Evolutionary conservation across 768 basidiomycete species (phyloP), one percentile per base, ranked within the genome.

Genomic region (Trametes meyenii): DNA sequence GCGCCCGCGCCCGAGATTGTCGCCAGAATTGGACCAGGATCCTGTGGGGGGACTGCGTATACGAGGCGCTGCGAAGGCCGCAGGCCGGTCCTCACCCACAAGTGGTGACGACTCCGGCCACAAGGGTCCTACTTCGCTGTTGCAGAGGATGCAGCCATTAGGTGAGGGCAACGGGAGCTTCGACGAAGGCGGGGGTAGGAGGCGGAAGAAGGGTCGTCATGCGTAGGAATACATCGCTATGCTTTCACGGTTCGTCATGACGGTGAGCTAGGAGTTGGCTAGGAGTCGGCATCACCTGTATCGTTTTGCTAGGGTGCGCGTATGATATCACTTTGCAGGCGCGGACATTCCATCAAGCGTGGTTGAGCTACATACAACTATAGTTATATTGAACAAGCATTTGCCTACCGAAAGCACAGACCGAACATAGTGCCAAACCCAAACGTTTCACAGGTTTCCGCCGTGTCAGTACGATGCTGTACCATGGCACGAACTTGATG

Each of bases 31-130:
- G 55, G 73, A 76, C 67, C 72, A 70, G 60, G 67, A 66, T 64
- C 77, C 78, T 12, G 68, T 70, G 43, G 75, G 74, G n/a, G 83
- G 81, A 42, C 80, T 72, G 63, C 83, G 80, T 64, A 85, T 85
- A 64, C 83, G 79, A 66, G 84, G 84, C 52, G 84, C 84, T 24
- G 84, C 83, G 46, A 76, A 50, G 44, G 65, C 59, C 4, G 60
- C 55, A 2, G 54, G 35, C 17, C 62, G 56, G 4, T 19, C 43
- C 0, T 36, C 66, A 6, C 57, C 67, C 12, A 54, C 44, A 5
- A 35, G 5, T 3, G 53, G 24, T 33, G 58, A 64, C 1, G 19
- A 36, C 21, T 16, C 40, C 5, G 52, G 16, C 21, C 5, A 43
- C 5, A 51, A 36, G 17, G 49, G 40, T 17, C 33, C 58, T 3